Base-by-base conservation (phyloP, 805 yeast genomes). In the Henningerozyma blattae region DNA sequence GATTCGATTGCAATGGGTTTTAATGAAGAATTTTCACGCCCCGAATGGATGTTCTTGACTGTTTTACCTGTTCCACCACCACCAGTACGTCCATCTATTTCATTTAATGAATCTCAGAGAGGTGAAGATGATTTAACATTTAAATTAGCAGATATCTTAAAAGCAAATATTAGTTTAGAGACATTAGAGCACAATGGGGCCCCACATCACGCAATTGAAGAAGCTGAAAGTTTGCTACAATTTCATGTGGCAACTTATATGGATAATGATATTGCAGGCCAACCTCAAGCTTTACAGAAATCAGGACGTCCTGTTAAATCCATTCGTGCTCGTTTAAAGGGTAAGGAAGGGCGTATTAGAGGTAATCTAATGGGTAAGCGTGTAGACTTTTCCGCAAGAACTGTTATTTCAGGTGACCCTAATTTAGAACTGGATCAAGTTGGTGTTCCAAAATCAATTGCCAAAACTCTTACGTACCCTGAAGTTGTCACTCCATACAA, bases 61-160 rank as follows among this genome's bases (percentile, higher is more conserved):
- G 97, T 91, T n/a, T 67, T 91, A 50, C 98, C 99, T 1, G 98
- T 91, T 15, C 99, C 99, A 29, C 99, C 99, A 33, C 99, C 99
- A 41, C 97, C 96, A 24, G 99, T 91, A 22, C 79, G 99, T 59
- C 99, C 99, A 9, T 83, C 95, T 17, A 91, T 91, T 64, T 95
- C 98, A 2, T 87, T 91, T 51, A 91, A 91, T 46, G 98, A 91
- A 56, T 84, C 96, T 9, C 95, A 94, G 41, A 77, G 98, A 64
- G 96, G 97, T 47, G 98, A 91, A 60, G 99, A 91, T 73, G 99
- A 91, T 69, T 78, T 91, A 62, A 91, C 99, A 2, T 91, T 87
- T 58, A 91, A 91, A 61, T 68, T 91, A 44, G 96, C 97, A 7
- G 99, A 91, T 69, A 87, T 91, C 33, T 64, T 91, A 50, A 91